Evolutionary conservation across 2,329 filamentous ascomycete species (phyloP).

Genomic region (Botrytis deweyae): DNA sequence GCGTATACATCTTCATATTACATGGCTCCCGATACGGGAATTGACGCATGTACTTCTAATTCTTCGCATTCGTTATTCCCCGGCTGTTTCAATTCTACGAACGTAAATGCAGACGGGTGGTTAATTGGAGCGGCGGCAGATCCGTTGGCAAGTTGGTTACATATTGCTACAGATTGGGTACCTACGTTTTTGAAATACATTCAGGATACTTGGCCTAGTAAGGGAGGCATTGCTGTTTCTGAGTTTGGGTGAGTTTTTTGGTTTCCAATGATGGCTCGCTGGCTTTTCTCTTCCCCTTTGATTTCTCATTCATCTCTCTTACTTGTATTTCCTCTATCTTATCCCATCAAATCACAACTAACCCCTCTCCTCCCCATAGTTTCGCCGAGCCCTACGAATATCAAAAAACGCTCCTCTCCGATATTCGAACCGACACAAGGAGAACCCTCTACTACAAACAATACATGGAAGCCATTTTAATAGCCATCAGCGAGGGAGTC

Average conservation of each 20-base stretch:
- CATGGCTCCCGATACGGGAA: constrained; percentile 42
- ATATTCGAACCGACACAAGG: constrained; percentile 74
- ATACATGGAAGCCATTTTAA: constrained; percentile 64
- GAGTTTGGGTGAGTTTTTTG: constrained; percentile 31
- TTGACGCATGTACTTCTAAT: constrained; percentile 42
- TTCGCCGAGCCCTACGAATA: constrained; percentile 33
- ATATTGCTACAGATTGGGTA: constrained; percentile 34
- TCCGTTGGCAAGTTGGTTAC: constrained; percentile 32
- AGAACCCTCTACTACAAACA: constrained; percentile 72
- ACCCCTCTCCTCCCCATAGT: neutral
- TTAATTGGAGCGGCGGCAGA: constrained; percentile 32
- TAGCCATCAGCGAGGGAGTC: constrained; percentile 76
- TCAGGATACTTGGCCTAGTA: constrained; percentile 32
- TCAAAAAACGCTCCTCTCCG: constrained; percentile 27
- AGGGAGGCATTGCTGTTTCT: constrained; percentile 31
- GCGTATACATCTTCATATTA: constrained; percentile 58
- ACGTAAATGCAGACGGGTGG: constrained; percentile 22
- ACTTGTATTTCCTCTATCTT: neutral
- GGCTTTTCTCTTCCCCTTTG: neutral
- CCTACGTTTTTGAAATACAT: constrained; percentile 33
- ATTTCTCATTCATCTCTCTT: neutral
- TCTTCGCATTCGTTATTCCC: constrained; percentile 30
- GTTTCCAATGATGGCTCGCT: neutral
- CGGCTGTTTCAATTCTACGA: constrained; percentile 28
- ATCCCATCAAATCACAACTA: neutral